phyloP scores from a whole-genome alignment of 345 rosid genomes.

The Chamaenerion angustifolium region DNA sequence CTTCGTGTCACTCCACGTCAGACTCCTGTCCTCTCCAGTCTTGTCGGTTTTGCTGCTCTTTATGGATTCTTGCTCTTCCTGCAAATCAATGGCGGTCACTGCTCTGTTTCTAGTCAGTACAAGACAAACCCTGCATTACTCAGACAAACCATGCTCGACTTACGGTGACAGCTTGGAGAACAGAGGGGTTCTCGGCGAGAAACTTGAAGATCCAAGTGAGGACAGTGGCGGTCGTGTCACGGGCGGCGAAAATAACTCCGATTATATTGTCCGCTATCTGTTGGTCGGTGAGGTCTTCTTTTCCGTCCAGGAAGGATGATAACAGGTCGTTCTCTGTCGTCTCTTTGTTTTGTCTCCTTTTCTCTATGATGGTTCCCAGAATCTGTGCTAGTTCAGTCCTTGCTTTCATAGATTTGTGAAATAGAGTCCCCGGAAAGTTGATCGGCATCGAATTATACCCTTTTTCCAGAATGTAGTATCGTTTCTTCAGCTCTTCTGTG shows the following conservation, averaged over 20 bases:
- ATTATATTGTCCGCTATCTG: slow-evolving; percentile 83
- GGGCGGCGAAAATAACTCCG: slow-evolving; percentile 81
- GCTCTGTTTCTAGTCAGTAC: background rate
- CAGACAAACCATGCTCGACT: slow-evolving; percentile 7
- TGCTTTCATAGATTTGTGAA: slow-evolving; percentile 74
- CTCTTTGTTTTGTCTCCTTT: slow-evolving; percentile 21
- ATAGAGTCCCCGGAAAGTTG: slow-evolving; percentile 75
- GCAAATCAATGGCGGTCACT: background rate
- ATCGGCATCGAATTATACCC: slow-evolving; percentile 93
- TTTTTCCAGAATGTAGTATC: slow-evolving; percentile 75
- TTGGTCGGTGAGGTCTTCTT: slow-evolving; percentile 52
- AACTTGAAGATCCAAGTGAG: slow-evolving; percentile 81
- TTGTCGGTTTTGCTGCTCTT: slow-evolving; percentile 24
- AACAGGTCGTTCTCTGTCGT: slow-evolving; percentile 37
- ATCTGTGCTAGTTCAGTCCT: slow-evolving; percentile 61
- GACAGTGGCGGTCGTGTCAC: slow-evolving; percentile 81
- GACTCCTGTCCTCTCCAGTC: slow-evolving; percentile 20
- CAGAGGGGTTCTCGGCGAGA: slow-evolving; percentile 51
- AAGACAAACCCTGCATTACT: no score
- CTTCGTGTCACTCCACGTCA: slow-evolving; percentile 60
- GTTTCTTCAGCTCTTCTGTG: slow-evolving; percentile 67
- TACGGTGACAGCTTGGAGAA: slow-evolving; percentile 69
- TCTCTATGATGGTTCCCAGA: slow-evolving; percentile 41
- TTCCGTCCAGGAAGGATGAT: slow-evolving; percentile 68
- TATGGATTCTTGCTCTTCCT: slow-evolving; percentile 72